Conservation (phyloP, 2,329 filamentous ascomycete genomes). For the Magnaporthales sp. region DNA sequence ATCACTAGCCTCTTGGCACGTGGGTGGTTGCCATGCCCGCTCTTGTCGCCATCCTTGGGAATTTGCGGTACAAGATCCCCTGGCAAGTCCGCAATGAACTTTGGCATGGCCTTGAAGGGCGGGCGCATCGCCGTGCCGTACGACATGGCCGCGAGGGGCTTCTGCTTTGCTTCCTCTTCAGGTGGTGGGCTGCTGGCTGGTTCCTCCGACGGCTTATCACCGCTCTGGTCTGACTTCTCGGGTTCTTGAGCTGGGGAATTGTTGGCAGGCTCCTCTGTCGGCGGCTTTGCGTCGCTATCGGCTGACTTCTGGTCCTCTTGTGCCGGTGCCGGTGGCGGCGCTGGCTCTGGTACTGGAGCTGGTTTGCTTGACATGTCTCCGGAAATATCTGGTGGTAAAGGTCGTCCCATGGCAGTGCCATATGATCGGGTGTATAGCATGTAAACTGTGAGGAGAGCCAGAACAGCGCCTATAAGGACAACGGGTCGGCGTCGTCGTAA, state of each 20-base stretch:
- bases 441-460: constrained; percentile 24
- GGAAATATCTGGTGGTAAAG: background rate
- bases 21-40: background rate
- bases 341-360: background rate
- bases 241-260: background rate
- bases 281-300: background rate
- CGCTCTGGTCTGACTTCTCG: background rate
- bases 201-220: background rate
- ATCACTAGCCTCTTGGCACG: constrained; percentile 59
- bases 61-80: constrained; percentile 16
- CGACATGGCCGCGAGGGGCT: constrained; percentile 22
- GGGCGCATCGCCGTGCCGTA: constrained; percentile 32
- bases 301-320: background rate
- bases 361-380: background rate
- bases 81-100: constrained; percentile 21
- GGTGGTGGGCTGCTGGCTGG: background rate
- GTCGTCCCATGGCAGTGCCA: background rate
- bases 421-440: constrained; percentile 21
- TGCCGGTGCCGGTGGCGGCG: background rate
- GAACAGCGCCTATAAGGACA: constrained; percentile 20
- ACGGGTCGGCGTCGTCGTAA: constrained; percentile 20
- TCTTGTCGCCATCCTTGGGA: constrained; percentile 19
- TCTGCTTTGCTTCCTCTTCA: background rate
- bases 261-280: background rate
- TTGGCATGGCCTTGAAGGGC: constrained; percentile 20